Evolutionary conservation across 495 filamentous ascomycete genomes (phyloP).

Genomic region (Lindgomyces ingoldianus): DNA sequence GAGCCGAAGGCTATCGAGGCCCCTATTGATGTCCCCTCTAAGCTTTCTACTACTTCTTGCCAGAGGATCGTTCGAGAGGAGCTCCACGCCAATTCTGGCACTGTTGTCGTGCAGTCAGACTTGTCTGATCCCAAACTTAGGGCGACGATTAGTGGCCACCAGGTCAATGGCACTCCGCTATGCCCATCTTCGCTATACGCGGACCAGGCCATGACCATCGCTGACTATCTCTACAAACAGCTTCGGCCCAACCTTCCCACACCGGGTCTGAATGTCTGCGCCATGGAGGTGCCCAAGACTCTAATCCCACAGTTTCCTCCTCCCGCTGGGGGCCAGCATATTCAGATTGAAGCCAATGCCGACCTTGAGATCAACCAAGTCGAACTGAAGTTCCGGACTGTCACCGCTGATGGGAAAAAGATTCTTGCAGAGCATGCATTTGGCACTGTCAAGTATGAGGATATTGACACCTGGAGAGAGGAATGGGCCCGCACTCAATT

Average conservation of each 20-base stretch:
- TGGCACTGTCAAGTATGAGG: slow-evolving; percentile 46
- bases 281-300: slow-evolving; percentile 48
- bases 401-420: slow-evolving; percentile 45
- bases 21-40: slow-evolving; percentile 38
- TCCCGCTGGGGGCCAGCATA: slow-evolving; percentile 44
- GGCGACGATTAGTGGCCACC: slow-evolving; percentile 46
- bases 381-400: slow-evolving; percentile 46
- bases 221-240: slow-evolving; percentile 51
- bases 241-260: slow-evolving; percentile 44
- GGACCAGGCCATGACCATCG: slow-evolving; percentile 54
- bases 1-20: slow-evolving; percentile 32
- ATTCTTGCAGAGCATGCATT: slow-evolving; percentile 44
- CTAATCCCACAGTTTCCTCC: slow-evolving; percentile 46
- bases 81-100: slow-evolving; percentile 44
- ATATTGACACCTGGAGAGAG: slow-evolving; percentile 45
- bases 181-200: slow-evolving; percentile 53
- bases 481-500: slow-evolving; percentile 47
- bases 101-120: slow-evolving; percentile 46
- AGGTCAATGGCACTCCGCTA: slow-evolving; percentile 48
- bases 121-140: slow-evolving; percentile 45
- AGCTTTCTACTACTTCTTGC: slow-evolving; percentile 48
- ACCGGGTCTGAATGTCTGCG: slow-evolving; percentile 46
- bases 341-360: slow-evolving; percentile 48
- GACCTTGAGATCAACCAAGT: slow-evolving; percentile 45
- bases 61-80: slow-evolving; percentile 48